Base-by-base conservation (phyloP, 768 basidiomycete genomes). In the Lactifluus hygrophoroides region DNA sequence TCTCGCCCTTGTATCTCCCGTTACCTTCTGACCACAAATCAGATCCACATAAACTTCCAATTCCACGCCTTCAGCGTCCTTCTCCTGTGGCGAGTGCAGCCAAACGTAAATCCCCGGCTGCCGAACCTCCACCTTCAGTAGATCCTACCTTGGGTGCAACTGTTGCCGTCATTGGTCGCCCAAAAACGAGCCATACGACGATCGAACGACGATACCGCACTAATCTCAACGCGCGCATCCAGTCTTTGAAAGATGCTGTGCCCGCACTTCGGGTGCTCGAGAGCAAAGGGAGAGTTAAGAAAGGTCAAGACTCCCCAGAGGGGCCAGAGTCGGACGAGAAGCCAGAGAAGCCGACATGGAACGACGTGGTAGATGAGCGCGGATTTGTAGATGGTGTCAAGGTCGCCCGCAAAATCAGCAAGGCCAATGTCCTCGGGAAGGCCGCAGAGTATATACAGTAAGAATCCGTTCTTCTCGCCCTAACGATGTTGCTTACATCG, bases 361-460 rank as follows among this genome's bases (percentile, higher is more conserved):
- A 77, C 6, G 85, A 87, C 64, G 73, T 80, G 2, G 81, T 89
- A n/a, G 90, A 93, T 60, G 83, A 85, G 37, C 80, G 90, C 3
- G 92, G 92, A 3, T 92, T 86, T 64, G 86, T 93, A 2, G 92
- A 94, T 65, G 92, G 92, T n/a, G 89, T 94, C 67, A 88, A 88
- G 69, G 86, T 92, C 10, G 92, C 92, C 8, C 78, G 90, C 58
- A 94, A 93, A 72, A 89, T 89, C 69, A 88, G 86, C 72, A 94
- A 94, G 68, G 90, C 90, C 3, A 91, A 90, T 57, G 88, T 94
- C 5, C 78, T 94, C 10, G 90, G 87, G 35, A 94, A 94, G 62
- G 90, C 90, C 0, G 88, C 89, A 10, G 92, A 94, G 69, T 94
- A 94, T 68, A 94, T 94, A 61, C 72, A 75, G 79, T 85, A 58